phyloP scores from a whole-genome alignment of 148 eudicot genomes.

The Arbutus unedo region DNA sequence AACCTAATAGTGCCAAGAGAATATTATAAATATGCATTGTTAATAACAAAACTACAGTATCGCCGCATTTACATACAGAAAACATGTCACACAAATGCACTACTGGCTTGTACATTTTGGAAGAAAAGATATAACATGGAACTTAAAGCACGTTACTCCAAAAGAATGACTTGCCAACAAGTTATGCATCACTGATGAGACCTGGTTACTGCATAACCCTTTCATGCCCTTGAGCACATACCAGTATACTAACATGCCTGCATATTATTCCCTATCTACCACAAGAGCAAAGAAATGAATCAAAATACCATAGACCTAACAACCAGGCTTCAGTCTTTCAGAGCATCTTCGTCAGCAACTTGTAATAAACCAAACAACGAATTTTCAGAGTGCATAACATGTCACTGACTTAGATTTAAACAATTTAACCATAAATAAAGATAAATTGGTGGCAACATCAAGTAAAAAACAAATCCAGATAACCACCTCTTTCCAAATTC shows the following conservation, averaged over 20 bases:
- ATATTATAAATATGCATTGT: neutral
- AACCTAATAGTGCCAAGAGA: slow-evolving; percentile 9
- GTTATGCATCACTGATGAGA: neutral
- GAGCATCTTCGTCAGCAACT: neutral
- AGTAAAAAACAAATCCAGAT: neutral
- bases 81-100: neutral
- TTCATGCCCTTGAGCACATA: neutral
- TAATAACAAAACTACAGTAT: neutral
- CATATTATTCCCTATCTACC: neutral
- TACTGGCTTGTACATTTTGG: neutral
- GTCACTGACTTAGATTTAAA: neutral
- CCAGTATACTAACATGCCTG: neutral
- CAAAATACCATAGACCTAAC: neutral
- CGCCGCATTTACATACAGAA: neutral
- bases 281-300: neutral
- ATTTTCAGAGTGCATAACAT: slow-evolving; percentile 8
- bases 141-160: neutral
- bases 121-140: neutral
- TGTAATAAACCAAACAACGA: neutral
- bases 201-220: neutral
- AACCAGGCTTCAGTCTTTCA: slow-evolving; percentile 1
- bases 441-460: neutral
- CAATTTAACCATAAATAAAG: neutral
- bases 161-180: neutral
- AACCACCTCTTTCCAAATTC: neutral